phyloP scores from a whole-genome alignment of 139 green algal species.

The Chlamydomonas asymmetrica region DNA sequence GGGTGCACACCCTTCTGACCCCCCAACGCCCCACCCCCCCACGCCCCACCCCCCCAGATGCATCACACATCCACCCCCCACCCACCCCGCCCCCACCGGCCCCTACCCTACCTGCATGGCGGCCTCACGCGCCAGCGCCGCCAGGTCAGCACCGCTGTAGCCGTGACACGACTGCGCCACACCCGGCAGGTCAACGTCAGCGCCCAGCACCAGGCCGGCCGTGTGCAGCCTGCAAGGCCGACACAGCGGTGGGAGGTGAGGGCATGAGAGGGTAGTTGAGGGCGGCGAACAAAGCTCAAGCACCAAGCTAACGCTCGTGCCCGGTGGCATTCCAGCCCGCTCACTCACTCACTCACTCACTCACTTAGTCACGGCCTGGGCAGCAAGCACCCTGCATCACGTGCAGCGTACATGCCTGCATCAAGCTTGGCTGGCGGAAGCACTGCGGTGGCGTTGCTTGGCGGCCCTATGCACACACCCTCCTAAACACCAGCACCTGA shows the following conservation, averaged over 20 bases:
- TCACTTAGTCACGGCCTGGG: too few relatives aligned
- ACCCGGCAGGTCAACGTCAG: conserved; percentile 64
- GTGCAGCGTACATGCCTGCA: too few relatives aligned
- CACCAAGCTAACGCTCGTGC: not conserved
- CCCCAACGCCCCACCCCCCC: not conserved
- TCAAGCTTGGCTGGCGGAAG: too few relatives aligned
- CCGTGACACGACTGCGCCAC: conserved; percentile 71
- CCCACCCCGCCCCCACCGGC: not conserved
- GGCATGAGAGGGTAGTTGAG: not conserved
- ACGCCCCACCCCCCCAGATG: not conserved
- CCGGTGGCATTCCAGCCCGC: too few relatives aligned
- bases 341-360: too few relatives aligned
- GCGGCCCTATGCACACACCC: too few relatives aligned
- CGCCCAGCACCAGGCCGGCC: conserved; percentile 46
- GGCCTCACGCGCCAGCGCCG: conserved; percentile 73
- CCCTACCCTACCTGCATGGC: too few relatives aligned
- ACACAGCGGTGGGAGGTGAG: too few relatives aligned
- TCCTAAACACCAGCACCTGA: too few relatives aligned
- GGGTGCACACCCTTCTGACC: too few relatives aligned
- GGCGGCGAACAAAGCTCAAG: not conserved
- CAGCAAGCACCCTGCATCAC: too few relatives aligned
- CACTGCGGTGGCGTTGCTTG: too few relatives aligned
- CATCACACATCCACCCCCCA: not conserved
- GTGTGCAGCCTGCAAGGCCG: conserved; percentile 56
- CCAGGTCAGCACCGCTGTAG: conserved; percentile 87